Evolutionary conservation across 768 basidiomycete species (phyloP), one percentile per base, ranked within the genome.

Genomic region (Xerocomus potaroensis): DNA sequence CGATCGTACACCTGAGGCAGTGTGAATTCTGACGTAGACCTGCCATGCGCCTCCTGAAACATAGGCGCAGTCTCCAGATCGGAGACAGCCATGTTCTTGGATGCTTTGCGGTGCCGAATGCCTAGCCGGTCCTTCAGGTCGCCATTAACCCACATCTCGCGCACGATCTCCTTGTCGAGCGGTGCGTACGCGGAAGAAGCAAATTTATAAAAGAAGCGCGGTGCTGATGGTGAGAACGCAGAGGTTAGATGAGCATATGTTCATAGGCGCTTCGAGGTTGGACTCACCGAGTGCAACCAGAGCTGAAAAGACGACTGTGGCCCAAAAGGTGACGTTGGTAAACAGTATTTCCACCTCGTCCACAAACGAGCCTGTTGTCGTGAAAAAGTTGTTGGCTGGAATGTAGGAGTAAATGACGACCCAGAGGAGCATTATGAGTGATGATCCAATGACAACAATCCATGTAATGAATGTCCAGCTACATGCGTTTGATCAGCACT

Each of bases 81-180:
- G 41, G 51, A 49, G 3, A 16, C 27, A 34, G 47, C 60, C 31
- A 61, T 63, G 37, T 69, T 70, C 49, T 75, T 76, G 58, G 72
- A 79, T 27, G 65, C 65, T 41, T 79, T 81, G 31, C 81, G 77
- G 56, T 83, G 86, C 29, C 71, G 65, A 45, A 92, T 76, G 3
- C 90, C 90, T 4, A 92, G 72, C 32, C 74, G 79, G 52, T 91
- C 88, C 62, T 92, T 92, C 46, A 92, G 73, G 59, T 91, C 81
- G 4, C 90, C 90, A 48, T 65, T 59, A 4, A 91, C 87, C 89
- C 88, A 91, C 79, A 83, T 86, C 72, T 98, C 95, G 23, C 95
- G 83, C 8, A 98, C 74, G 46, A 97, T 83, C 57, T 96, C 89
- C 62, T 82, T 86, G 73, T 98, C 95, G 15, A 83, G 71, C 3